Base-by-base conservation (phyloP, 2,329 filamentous ascomycete genomes). In the Chrysosporium queenslandicum region DNA sequence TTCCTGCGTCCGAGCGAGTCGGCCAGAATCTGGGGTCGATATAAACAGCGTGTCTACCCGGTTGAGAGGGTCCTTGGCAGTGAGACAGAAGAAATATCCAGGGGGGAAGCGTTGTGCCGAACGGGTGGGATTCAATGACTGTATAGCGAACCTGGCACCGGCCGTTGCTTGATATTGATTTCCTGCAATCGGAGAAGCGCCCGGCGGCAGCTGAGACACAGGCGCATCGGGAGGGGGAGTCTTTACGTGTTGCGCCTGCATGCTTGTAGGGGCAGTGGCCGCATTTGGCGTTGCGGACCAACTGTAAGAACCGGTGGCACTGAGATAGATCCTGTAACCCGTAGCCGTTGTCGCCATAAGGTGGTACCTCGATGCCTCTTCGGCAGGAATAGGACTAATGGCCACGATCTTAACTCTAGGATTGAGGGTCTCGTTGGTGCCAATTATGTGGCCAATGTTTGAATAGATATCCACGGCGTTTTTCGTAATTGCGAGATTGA, bases 211-310 rank as follows among this genome's bases (percentile, higher is more conserved):
- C 68, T 52, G 60, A 21, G 58, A 45, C 53, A 64, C 42, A 54
- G 59, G 54, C 46, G 56, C 58, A 59, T 68, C 56, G 58, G 68
- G 54, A 68, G 92, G 92, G 1, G 94, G 92, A 54, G 95, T 94
- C 64, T 92, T 94, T 68, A 98, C 87, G 63, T 94, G 92, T 60
- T 94, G 86, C n/a, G 96, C 82, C 68, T 96, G 90, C 88, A 98
- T 96, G 69, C 88, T 96, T 60, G 87, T 90, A 0, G 92, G 90
- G 0, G 86, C 82, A 53, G 77, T 83, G 6, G 79, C 77, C 18
- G 79, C 75, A 20, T 78, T 78, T 12, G 77, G 77, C 27, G 80
- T 75, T 52, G 72, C 70, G 51, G 71, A 68, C 70, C 71, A 68
- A 58, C 68, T 66, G 76, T 78, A 71, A 16, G 87, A 85, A 58